phyloP scores from a whole-genome alignment of 257 asterid genomes.

The Nyctanthes arbortristis region DNA sequence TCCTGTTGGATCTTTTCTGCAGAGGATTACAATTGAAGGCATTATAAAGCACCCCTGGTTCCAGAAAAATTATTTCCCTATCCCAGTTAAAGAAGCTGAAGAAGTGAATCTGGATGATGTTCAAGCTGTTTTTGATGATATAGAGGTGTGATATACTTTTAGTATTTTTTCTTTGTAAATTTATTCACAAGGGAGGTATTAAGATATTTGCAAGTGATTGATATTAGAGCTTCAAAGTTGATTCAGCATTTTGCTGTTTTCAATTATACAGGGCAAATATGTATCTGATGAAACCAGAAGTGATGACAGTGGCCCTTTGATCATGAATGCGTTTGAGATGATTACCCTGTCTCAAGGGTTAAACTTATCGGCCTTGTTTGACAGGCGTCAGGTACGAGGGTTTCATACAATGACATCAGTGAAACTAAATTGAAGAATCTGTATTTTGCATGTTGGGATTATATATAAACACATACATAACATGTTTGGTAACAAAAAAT shows the following conservation, averaged over 20 bases:
- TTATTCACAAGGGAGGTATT: neutral
- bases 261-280: conserved; percentile 64
- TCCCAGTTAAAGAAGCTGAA: conserved; percentile 67
- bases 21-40: conserved; percentile 81
- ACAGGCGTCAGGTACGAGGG: conserved; percentile 73
- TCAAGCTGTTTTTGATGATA: conserved; percentile 83
- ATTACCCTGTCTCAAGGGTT: conserved; percentile 96
- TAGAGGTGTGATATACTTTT: conserved; percentile 54
- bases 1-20: conserved; percentile 36
- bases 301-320: conserved; percentile 61
- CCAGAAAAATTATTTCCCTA: conserved; percentile 60
- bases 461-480: neutral
- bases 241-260: conserved; percentile 20
- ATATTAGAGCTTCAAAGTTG: neutral
- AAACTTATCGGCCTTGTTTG: conserved; percentile 91
- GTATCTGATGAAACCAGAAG: conserved; percentile 68
- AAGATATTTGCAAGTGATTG: neutral
- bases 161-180: conserved; percentile 6
- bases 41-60: conserved; percentile 83
- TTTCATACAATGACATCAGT: neutral
- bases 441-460: neutral
- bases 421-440: neutral
- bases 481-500: neutral
- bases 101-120: conserved; percentile 85
- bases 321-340: conserved; percentile 98